Evolutionary conservation across 139 green algal species (phyloP).

Genomic region (Asterochloris erici): DNA sequence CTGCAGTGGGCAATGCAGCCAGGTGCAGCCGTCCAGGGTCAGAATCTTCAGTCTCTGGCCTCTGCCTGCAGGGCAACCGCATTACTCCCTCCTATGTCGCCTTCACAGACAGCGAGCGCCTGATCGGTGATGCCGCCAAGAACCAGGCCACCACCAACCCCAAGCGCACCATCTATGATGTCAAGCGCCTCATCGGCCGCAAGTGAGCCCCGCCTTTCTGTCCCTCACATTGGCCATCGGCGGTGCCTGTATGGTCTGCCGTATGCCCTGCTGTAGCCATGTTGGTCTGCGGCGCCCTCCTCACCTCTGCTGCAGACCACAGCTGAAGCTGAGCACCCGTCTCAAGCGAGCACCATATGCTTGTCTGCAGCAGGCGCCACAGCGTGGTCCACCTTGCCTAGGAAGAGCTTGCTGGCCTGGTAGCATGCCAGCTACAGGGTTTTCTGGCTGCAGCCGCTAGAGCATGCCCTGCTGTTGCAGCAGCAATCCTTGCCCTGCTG

Average conservation of each 20-base stretch:
- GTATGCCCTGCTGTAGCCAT: not conserved
- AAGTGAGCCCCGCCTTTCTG: constrained; percentile 51
- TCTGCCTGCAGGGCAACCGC: constrained; percentile 72
- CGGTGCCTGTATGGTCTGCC: not conserved
- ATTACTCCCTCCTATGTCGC: constrained; percentile 99
- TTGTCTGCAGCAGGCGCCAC: not conserved
- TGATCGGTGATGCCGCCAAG: constrained; percentile 98
- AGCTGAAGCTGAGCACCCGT: no score
- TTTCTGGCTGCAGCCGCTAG: no score
- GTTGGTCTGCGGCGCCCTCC: no score
- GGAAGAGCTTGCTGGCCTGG: no score
- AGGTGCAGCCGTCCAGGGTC: no score
- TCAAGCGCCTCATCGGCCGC: constrained; percentile 97
- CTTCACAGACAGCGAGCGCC: constrained; percentile 99
- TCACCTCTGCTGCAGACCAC: no score
- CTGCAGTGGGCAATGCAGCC: no score
- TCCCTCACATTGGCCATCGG: not conserved
- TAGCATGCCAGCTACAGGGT: no score
- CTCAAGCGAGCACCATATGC: not conserved
- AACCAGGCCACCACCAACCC: constrained; percentile 97
- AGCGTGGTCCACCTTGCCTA: not conserved
- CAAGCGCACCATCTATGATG: constrained; percentile 92
- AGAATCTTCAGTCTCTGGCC: constrained; percentile 32
- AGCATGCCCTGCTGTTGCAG: no score
- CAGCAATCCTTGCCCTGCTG: no score